Conservation (phyloP, 805 yeast genomes). For the Myxozyma nipponensis region DNA sequence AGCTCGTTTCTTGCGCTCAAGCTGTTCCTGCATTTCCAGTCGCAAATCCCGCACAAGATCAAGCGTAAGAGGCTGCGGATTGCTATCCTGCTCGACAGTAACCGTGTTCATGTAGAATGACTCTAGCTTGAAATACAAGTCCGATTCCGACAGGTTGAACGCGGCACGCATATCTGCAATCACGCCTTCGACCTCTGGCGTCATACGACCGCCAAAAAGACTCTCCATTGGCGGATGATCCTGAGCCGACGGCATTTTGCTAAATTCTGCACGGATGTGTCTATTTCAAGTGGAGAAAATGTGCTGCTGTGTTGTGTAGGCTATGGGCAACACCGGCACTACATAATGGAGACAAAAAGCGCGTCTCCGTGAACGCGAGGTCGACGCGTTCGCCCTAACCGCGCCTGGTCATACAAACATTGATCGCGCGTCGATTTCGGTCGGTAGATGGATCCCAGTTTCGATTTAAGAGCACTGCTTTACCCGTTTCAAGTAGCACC, state of each 20-base stretch:
- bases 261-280: too few relatives aligned
- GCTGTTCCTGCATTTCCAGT: constrained; percentile 12
- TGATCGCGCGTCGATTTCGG: too few relatives aligned
- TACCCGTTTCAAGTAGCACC: too few relatives aligned
- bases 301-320: too few relatives aligned
- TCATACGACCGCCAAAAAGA: neutral
- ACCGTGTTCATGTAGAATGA: constrained; percentile 7
- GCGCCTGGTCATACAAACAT: too few relatives aligned
- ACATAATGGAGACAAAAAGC: too few relatives aligned
- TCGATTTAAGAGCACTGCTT: too few relatives aligned
- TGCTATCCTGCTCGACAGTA: neutral
- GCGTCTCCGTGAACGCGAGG: too few relatives aligned
- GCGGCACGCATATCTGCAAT: constrained; percentile 11
- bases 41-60: constrained; percentile 19
- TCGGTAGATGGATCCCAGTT: too few relatives aligned
- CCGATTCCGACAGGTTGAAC: constrained; percentile 10
- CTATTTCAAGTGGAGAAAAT: too few relatives aligned
- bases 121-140: constrained; percentile 21
- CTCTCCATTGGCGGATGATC: neutral
- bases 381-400: too few relatives aligned
- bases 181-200: constrained; percentile 2
- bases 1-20: constrained; percentile 15
- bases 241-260: constrained; percentile 8
- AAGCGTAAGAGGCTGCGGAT: neutral
- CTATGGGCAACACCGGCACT: too few relatives aligned